A percentile compares a stretch with the other conserved stretches of the same genome.
These are phyloP conservation scores for Corynespora cassiicola DNA, from an alignment of 2,329 filamentous ascomycete species.

Conservation along the genomic window DNA sequence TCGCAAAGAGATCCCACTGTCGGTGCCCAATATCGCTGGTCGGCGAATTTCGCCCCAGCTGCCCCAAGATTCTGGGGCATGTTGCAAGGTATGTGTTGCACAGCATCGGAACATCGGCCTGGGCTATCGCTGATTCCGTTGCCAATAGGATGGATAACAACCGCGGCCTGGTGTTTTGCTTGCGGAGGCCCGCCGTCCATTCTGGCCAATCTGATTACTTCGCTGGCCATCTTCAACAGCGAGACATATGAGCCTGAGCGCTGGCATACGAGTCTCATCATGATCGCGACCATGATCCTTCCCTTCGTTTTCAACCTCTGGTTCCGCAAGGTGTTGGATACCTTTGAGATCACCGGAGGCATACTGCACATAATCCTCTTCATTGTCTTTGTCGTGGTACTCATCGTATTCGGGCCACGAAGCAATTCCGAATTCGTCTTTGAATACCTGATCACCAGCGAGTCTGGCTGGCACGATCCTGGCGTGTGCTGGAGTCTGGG, in stretches of 20 bases:
- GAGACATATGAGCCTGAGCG: conserved; percentile 41
- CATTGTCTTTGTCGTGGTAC: conserved; percentile 55
- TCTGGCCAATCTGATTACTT: conserved; percentile 29
- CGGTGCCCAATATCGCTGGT: conserved; percentile 42
- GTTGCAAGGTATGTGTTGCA: conserved; percentile 36
- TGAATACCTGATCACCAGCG: conserved; percentile 50
- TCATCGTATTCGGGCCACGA: conserved; percentile 50
- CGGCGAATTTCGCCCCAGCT: conserved; percentile 32
- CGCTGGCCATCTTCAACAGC: conserved; percentile 45
- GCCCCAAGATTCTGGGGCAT: conserved; percentile 33
- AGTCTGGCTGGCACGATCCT: conserved; percentile 48
- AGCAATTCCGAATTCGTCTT: conserved; percentile 52
- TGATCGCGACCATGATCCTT: conserved; percentile 50
- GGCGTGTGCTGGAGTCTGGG: conserved; percentile 52
- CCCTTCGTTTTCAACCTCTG: conserved; percentile 52
- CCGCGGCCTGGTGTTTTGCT: conserved; percentile 45
- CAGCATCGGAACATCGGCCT: not conserved
- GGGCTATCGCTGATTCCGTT: not conserved
- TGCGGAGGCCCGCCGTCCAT: conserved; percentile 33
- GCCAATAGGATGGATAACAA: conserved; percentile 50
- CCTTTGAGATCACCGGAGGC: conserved; percentile 54
- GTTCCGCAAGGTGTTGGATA: conserved; percentile 51
- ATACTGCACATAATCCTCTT: conserved; percentile 57
- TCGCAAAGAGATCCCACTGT: conserved; percentile 34
- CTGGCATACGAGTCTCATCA: conserved; percentile 59